These are phyloP conservation scores for Penicillium olsonii DNA, from an alignment of 2,329 filamentous ascomycete genomes.

Conservation along the genomic window DNA sequence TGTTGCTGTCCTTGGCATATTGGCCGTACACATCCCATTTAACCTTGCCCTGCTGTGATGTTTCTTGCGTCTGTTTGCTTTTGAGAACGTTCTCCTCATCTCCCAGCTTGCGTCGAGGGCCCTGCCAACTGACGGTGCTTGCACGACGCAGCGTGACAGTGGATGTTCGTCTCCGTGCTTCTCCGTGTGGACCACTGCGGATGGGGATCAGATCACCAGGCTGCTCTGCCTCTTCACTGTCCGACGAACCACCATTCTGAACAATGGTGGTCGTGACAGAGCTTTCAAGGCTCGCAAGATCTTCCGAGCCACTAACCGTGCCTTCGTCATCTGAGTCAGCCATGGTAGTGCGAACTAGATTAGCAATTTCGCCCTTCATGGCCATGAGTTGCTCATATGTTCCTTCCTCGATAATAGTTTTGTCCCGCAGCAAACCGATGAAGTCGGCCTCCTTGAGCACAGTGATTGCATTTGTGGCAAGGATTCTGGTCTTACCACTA, in stretches of 20 bases:
- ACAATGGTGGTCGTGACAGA: conserved; percentile 57
- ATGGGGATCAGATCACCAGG: conserved; percentile 78
- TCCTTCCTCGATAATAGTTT: conserved; percentile 80
- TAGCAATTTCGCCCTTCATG: conserved; percentile 87
- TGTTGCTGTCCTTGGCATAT: conserved; percentile 92
- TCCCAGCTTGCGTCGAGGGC: conserved; percentile 76
- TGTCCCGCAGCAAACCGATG: conserved; percentile 81
- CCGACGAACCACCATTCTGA: conserved; percentile 54
- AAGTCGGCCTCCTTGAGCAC: conserved; percentile 87
- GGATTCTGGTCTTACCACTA: conserved; percentile 80
- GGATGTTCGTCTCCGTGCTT: conserved; percentile 64
- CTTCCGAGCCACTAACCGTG: conserved; percentile 56
- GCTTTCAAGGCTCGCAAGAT: conserved; percentile 71
- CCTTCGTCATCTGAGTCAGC: conserved; percentile 44
- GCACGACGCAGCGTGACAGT: conserved; percentile 82
- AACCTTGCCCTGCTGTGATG: conserved; percentile 91
- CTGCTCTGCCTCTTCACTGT: conserved; percentile 66
- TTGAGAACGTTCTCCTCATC: conserved; percentile 76
- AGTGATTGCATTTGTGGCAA: conserved; percentile 93
- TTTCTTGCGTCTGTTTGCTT: conserved; percentile 84
- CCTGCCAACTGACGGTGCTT: conserved; percentile 86
- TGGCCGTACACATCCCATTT: conserved; percentile 95
- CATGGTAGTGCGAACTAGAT: conserved; percentile 76
- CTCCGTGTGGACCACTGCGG: conserved; percentile 60
- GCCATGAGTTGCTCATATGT: conserved; percentile 89